Conservation (phyloP, 805 yeast genomes). For the Wickerhamomyces silvicola region DNA sequence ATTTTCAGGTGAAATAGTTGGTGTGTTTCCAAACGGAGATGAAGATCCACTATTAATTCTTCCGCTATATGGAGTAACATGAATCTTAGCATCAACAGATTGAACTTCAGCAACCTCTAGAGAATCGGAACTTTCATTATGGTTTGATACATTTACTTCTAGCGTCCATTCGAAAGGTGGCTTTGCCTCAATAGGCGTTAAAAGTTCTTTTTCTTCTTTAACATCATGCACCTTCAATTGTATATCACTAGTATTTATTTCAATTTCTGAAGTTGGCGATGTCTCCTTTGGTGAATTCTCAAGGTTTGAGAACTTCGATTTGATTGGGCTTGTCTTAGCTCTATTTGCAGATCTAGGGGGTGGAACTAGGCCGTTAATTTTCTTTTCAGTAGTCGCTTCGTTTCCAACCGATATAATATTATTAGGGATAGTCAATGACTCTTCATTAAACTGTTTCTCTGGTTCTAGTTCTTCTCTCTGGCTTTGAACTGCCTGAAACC, state of each 20-base stretch:
- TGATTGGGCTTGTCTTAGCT: conserved; percentile 9
- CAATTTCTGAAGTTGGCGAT: no score
- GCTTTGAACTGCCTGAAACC: no score
- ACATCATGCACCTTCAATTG: no score
- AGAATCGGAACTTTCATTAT: no score
- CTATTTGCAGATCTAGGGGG: conserved; percentile 38
- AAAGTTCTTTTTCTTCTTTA: no score
- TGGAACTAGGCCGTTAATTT: conserved; percentile 11
- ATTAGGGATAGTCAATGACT: no score
- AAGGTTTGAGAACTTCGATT: neutral
- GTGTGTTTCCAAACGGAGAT: neutral
- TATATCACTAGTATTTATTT: no score
- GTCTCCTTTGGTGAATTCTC: neutral
- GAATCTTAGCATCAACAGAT: no score
- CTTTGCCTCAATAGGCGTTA: no score
- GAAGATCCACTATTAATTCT: conserved; percentile 1
- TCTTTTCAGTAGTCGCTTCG: conserved; percentile 4
- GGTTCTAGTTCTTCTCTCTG: conserved; percentile 9
- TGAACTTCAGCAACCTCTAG: no score
- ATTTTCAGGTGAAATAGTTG: neutral
- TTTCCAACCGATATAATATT: conserved; percentile 5
- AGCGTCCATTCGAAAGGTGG: no score
- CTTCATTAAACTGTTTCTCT: neutral
- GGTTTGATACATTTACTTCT: no score
- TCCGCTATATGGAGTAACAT: conserved; percentile 2